Base-by-base conservation (phyloP, 768 basidiomycete genomes). In the Pisolithus tinctorius region DNA sequence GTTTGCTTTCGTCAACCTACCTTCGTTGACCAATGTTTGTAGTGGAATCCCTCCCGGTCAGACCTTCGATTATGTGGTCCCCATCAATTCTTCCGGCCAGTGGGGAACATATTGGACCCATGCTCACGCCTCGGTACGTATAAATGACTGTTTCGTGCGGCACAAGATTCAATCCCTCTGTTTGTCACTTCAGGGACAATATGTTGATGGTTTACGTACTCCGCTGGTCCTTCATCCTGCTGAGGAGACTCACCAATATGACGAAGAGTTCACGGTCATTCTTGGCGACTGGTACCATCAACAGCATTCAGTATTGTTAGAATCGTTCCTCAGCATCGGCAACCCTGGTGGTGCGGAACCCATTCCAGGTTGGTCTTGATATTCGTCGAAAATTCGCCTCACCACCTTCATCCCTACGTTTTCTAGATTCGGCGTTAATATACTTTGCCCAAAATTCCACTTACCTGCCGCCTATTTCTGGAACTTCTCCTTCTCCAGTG, bases 241-340 rank as follows among this genome's bases (percentile, higher is more conserved):
- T 1, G 73, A 71, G 48, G 86, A 87, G 67, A 75, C 71, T 17
- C 79, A 91, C 65, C 67, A 55, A 9, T 97, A 96, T 66, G 93
- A 97, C 66, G 89, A 86, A 26, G 95, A 97, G 58, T 93, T 81
- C 70, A 94, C 88, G 17, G 73, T 98, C 56, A 63, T 93, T 52
- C 72, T 97, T 1, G 79, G 83, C 5, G 94, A 97, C 65, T 98
- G 95, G 94, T 97, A 97, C 63, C 92, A 96, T 63, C 64, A 83
- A 6, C 74, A 90, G 63, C 88, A 92, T 53, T 44, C 68, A 1
- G 72, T 67, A 8, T 77, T 95, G 31, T 46, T 88, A 47, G 65
- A 81, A 25, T 65, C 78, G 31, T 94, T 91, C 67, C 69, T 93
- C 63, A 84, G 67, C 62, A 74, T 82, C 39, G 71, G 76, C 7